Conservation (phyloP, 2,329 filamentous ascomycete species). For the Fusarium domesticum region DNA sequence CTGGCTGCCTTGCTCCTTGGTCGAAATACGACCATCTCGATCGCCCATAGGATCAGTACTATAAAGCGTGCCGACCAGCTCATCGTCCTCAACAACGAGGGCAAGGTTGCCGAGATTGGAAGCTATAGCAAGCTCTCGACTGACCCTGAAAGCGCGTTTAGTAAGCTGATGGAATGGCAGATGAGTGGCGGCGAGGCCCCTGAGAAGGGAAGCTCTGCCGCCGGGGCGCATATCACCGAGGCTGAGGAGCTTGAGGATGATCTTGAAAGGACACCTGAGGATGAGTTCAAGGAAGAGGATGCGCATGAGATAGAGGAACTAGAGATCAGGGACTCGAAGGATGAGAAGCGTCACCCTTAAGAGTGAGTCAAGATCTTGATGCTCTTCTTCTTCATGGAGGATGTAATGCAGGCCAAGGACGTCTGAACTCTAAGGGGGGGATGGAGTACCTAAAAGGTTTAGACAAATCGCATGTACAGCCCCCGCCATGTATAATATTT, state of each 20-base stretch:
- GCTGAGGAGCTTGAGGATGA: conserved; percentile 52
- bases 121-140: conserved; percentile 74
- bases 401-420: conserved; percentile 17
- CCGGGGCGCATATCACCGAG: conserved; percentile 46
- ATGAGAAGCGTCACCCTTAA: conserved; percentile 20
- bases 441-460: conserved; percentile 19
- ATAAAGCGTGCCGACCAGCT: conserved; percentile 96
- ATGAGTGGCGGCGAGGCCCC: conserved; percentile 76
- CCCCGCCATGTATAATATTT: conserved; percentile 32
- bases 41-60: conserved; percentile 91
- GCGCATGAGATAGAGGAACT: conserved; percentile 30
- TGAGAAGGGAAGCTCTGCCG: conserved; percentile 36
- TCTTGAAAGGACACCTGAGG: conserved; percentile 40
- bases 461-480: conserved; percentile 17
- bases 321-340: conserved; percentile 9
- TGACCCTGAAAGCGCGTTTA: conserved; percentile 78
- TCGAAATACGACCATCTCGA: conserved; percentile 94
- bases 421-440: conserved; percentile 4
- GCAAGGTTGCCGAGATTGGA: conserved; percentile 86
- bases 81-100: conserved; percentile 84
- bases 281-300: conserved; percentile 30
- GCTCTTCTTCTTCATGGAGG: conserved; percentile 7
- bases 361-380: conserved; percentile 3
- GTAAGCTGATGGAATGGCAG: conserved; percentile 98
- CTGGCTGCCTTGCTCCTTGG: conserved; percentile 76